A percentile compares a stretch with the other conserved stretches of the same genome.
phyloP scores from a whole-genome alignment of 345 rosid species.

The Populus nigra region DNA sequence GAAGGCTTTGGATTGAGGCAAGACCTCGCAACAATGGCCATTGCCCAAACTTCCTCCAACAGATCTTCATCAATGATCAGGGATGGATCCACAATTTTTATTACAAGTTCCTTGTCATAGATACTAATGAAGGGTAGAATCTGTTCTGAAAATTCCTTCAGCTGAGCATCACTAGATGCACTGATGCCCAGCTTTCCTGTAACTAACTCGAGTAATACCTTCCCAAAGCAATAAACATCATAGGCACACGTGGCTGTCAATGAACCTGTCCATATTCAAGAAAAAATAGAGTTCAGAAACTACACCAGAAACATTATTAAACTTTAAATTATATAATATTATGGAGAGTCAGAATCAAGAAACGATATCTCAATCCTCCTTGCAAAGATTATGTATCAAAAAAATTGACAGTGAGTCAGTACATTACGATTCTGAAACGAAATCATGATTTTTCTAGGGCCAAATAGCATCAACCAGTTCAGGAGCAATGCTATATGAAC shows the following conservation, averaged over 20 bases:
- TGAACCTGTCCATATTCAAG: conserved; percentile 46
- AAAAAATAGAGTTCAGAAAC: conserved; percentile 16
- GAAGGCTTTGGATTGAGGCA: conserved; percentile 93
- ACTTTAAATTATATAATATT: background rate
- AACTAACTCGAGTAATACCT: conserved; percentile 89
- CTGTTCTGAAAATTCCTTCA: conserved; percentile 73
- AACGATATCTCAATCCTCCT: background rate
- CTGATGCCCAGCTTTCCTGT: conserved; percentile 93
- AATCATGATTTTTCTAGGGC: background rate
- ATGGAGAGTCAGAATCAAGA: background rate
- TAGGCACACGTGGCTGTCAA: conserved; percentile 61
- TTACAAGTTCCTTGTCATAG: conserved; percentile 87
- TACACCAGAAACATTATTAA: background rate
- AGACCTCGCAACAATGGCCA: conserved; percentile 92
- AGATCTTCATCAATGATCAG: conserved; percentile 88
- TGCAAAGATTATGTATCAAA: background rate
- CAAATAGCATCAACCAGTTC: background rate
- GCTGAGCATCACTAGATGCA: conserved; percentile 50
- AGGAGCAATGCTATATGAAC: background rate
- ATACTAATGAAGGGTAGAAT: conserved; percentile 70
- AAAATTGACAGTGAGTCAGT: background rate
- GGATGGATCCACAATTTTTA: conserved; percentile 84
- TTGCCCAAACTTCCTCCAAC: conserved; percentile 98
- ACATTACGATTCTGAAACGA: background rate
- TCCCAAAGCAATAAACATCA: conserved; percentile 94